Conservation (phyloP, 2,329 filamentous ascomycete genomes). For the Colletotrichum shisoi region DNA sequence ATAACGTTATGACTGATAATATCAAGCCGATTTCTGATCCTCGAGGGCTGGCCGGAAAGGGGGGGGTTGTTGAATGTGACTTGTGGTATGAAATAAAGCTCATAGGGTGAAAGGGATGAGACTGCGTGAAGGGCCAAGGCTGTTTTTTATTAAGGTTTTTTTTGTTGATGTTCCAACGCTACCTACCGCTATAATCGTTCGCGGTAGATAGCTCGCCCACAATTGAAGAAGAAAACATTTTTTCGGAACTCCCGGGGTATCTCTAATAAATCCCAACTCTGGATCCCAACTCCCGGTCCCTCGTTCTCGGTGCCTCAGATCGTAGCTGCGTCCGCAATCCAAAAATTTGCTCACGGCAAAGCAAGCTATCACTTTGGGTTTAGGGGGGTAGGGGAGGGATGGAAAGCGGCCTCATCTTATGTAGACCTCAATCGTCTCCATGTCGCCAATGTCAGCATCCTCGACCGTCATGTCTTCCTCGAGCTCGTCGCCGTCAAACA, state of each 20-base stretch:
- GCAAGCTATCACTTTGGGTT: not conserved
- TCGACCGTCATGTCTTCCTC: constrained; percentile 66
- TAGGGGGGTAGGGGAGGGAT: not conserved
- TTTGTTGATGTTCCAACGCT: not conserved
- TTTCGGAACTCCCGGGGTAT: constrained; percentile 36
- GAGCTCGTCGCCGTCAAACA: constrained; percentile 79
- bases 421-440: constrained; percentile 78
- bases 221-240: not conserved
- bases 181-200: not conserved
- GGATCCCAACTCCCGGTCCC: not conserved
- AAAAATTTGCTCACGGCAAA: not conserved
- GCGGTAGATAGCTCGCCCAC: not conserved
- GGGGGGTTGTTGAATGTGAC: no score
- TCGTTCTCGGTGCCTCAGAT: not conserved
- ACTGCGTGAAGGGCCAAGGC: not conserved
- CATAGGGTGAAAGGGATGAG: not conserved
- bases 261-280: constrained; percentile 27
- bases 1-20: no score
- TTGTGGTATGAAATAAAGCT: no score
- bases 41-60: no score
- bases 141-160: not conserved
- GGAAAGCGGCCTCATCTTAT: constrained; percentile 50
- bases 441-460: constrained; percentile 76
- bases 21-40: no score
- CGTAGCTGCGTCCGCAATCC: not conserved